Conservation (phyloP, 1,139 yeast genomes). For the Saccharomycopsis hybrid region DNA sequence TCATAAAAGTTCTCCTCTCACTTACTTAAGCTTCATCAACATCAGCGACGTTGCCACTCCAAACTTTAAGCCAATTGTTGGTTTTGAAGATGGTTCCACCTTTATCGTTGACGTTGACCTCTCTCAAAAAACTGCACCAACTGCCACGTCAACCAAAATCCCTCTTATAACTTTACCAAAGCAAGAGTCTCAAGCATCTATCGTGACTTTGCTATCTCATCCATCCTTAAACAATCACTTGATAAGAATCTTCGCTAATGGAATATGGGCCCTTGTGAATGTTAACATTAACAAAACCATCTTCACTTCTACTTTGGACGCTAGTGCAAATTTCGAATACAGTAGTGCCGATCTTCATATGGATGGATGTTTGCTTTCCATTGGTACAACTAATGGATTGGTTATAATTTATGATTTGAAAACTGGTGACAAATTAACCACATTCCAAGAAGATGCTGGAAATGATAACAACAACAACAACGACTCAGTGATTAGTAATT, state of each 20-base stretch:
- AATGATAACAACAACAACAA: constrained; percentile 25
- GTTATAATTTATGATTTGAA: constrained; percentile 41
- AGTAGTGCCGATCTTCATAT: constrained; percentile 46
- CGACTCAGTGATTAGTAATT: constrained; percentile 42
- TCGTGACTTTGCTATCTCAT: constrained; percentile 27
- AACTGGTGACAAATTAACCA: constrained; percentile 36
- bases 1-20: not conserved
- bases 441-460: constrained; percentile 28
- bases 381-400: constrained; percentile 36
- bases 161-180: constrained; percentile 21
- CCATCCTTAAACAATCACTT: constrained; percentile 33
- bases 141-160: constrained; percentile 23
- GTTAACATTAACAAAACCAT: constrained; percentile 18
- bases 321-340: constrained; percentile 21
- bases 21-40: constrained; percentile 12
- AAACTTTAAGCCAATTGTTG: constrained; percentile 22
- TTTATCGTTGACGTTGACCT: constrained; percentile 21
- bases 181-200: constrained; percentile 22
- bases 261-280: constrained; percentile 33
- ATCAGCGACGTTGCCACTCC: constrained; percentile 12
- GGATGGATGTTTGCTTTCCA: constrained; percentile 57
- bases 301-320: constrained; percentile 16
- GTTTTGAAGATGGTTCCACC: constrained; percentile 23
- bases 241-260: constrained; percentile 30
- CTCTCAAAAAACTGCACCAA: constrained; percentile 9